phyloP scores from a whole-genome alignment of 2,329 filamentous ascomycete species.

The Colletotrichum sp. region DNA sequence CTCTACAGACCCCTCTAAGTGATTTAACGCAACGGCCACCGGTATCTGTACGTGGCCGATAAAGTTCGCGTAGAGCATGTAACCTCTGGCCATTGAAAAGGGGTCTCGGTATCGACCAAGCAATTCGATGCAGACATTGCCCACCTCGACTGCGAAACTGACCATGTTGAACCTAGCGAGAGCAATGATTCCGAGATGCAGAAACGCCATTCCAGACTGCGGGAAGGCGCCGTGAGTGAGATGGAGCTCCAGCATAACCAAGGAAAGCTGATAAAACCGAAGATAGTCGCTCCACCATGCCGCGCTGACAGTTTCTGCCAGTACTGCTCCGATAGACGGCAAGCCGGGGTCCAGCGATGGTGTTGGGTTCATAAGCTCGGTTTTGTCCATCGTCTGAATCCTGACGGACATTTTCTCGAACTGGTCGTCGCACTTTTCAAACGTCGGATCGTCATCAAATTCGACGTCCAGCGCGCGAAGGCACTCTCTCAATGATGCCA shows the following conservation, averaged over 20 bases:
- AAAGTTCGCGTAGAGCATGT: slow-evolving; percentile 73
- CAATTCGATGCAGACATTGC: slow-evolving; percentile 66
- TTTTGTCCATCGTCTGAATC: slow-evolving; percentile 62
- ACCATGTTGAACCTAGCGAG: slow-evolving; percentile 75
- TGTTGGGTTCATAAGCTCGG: slow-evolving; percentile 48
- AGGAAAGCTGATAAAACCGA: slow-evolving; percentile 73
- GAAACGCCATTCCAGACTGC: slow-evolving; percentile 71
- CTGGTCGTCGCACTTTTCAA: slow-evolving; percentile 77
- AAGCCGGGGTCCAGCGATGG: slow-evolving; percentile 57
- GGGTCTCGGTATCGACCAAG: slow-evolving; percentile 67
- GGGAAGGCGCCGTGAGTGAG: slow-evolving; percentile 69
- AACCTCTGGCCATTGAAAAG: slow-evolving; percentile 71
- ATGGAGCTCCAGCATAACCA: slow-evolving; percentile 72
- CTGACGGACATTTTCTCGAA: slow-evolving; percentile 69
- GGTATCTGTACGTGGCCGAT: slow-evolving; percentile 73
- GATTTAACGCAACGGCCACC: slow-evolving; percentile 60
- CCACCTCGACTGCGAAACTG: slow-evolving; percentile 69
- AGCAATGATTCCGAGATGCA: slow-evolving; percentile 72
- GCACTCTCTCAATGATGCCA: slow-evolving; percentile 73
- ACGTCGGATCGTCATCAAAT: slow-evolving; percentile 70
- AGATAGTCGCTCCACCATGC: slow-evolving; percentile 77
- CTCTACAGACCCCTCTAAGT: slow-evolving; percentile 71
- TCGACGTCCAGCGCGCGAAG: slow-evolving; percentile 72
- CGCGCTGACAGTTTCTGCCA: slow-evolving; percentile 72
- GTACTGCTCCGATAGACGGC: slow-evolving; percentile 70